Evolutionary conservation across 257 asterid genomes (phyloP), one percentile per base, ranked within the genome.

Genomic region (Fraxinus pennsylvanica): DNA sequence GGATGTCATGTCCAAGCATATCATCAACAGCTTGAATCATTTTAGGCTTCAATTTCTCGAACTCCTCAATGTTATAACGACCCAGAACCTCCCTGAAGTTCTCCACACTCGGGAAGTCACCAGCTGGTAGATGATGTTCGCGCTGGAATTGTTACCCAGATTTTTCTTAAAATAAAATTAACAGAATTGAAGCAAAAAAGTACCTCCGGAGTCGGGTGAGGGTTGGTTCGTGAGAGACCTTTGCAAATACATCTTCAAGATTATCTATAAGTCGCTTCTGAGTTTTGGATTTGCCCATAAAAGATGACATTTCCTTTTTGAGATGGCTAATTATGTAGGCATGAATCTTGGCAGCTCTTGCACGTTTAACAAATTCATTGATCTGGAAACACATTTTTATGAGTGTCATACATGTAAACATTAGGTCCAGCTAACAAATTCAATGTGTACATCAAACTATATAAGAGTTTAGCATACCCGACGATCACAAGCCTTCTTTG

Each of bases 401-500:
- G 39, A 74, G 43, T 52, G 57, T 17, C 21, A 0, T 47, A 36
- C 27, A 43, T 43, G 50, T 43, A 50, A 17, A 25, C 59, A 57
- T 21, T 43, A 13, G 9, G 66, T 6, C 19, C 10, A 70, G 61
- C 8, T 22, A 72, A 21, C 57, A 76, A 75, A 39, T 19, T 52
- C 17, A 41, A 69, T 17, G 36, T 29, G 14, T 2, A 21, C 29
- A 9, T 74, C 17, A 21, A 78, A 72, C 15, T 68, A 32, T 0
- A 52, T n/a, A 65, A 30, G 29, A 81, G 47, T 19, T 79, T 41
- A 52, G 79, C 87, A 72, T 84, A 95, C 99, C 93, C 91, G 85
- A 12, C 97, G 97, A 78, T 95, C 99, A 74, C 98, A 93, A 74
- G 98, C 96, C 80, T 93, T 95, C 87, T 93, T 95, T 30, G 99